Base-by-base conservation (phyloP, 139 green algal genomes). In the Tetratostichococcus sp. region DNA sequence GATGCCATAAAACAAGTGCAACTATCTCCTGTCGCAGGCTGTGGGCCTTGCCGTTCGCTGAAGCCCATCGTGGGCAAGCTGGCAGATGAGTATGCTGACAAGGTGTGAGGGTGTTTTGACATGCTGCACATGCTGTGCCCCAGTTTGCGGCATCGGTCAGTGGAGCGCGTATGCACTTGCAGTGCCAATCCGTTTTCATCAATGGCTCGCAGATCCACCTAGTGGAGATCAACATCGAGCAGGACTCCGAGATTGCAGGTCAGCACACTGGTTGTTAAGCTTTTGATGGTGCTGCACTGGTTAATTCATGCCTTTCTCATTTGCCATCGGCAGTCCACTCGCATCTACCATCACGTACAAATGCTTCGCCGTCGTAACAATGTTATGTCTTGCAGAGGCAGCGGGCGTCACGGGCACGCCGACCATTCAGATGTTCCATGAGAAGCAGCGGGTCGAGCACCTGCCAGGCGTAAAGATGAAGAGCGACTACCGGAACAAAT, bases 41-140 rank as follows among this genome's bases (percentile, higher is more conserved):
- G n/a, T n/a, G 91, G 91, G 0, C 91, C 92, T 22, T 94, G 88
- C 85, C 81, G 92, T 11, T 90, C 93, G 11, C 86, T 99, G 8
- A 99, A 99, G 85, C 96, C 95, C 42, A 98, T 99, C 72, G 88
- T 99, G 70, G 88, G 81, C 83, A 87, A 87, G 71, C 89, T 97
- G 4, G 73, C 93, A 4, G 88, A 95, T 50, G 89, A 96, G 85
- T 97, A 89, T 75, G 42, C 75, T 17, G 86, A 86, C 33, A 84
- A 88, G 78, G 80, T 85, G 68, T 30, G 0, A 14, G 31, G 31
- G 19, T 39, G 28, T 6, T 39, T 43, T 58, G 11, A 25, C 16
- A 74, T 66, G 35, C 69, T 74, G 1, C 19, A 23, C 1, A 0
- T 69, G 22, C 50, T 17, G 2, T 62, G 50, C 50, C 2, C 50